phyloP scores from a whole-genome alignment of 1,139 yeast genomes.

The Ogataea hybrid region DNA sequence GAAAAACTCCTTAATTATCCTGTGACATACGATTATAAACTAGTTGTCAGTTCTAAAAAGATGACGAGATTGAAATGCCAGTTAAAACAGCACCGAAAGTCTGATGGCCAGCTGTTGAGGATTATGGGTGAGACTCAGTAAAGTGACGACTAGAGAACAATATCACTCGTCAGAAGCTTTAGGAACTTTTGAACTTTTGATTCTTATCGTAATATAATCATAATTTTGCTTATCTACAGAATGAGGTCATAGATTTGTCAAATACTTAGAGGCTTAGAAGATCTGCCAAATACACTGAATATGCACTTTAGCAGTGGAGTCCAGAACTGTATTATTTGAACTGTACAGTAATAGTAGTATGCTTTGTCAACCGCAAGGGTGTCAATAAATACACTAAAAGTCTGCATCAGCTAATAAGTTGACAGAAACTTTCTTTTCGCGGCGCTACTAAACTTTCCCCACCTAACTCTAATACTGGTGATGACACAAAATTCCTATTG shows the following conservation, averaged over 20 bases:
- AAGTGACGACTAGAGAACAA: neutral
- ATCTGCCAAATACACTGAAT: no score
- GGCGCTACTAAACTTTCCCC: slow-evolving; percentile 3
- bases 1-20: slow-evolving; percentile 31
- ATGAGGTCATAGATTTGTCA: no score
- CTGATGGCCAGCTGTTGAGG: neutral
- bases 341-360: no score
- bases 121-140: neutral
- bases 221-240: no score
- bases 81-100: slow-evolving; percentile 4
- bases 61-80: slow-evolving; percentile 17
- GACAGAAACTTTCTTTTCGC: neutral
- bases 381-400: no score
- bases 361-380: no score
- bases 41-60: slow-evolving; percentile 20
- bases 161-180: no score
- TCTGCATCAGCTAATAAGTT: neutral
- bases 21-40: slow-evolving; percentile 23
- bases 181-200: no score
- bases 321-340: no score
- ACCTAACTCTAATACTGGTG: slow-evolving; percentile 3
- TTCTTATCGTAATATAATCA: no score
- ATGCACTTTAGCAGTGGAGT: no score
- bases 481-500: slow-evolving; percentile 2
- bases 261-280: no score